Evolutionary conservation across 805 yeast genomes (phyloP).

Genomic region (Candida caryicola): DNA sequence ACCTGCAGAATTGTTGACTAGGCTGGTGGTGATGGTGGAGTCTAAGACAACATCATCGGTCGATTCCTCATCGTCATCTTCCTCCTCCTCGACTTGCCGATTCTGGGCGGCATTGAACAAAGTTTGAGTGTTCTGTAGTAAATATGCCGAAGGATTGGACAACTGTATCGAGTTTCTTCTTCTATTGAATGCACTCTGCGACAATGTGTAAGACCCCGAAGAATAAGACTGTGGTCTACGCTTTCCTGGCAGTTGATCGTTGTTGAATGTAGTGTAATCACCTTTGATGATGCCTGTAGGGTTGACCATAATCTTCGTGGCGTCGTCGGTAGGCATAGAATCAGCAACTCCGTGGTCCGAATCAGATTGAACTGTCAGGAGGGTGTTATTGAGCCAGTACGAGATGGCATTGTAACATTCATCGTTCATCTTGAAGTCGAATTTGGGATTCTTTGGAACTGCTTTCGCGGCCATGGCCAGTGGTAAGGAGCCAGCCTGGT

Average conservation of each 20-base stretch:
- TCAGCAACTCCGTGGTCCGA: constrained; percentile 4
- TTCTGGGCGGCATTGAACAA: neutral
- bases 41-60: constrained; percentile 1
- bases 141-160: constrained; percentile 1
- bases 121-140: neutral
- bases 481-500: constrained; percentile 2
- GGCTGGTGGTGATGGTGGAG: neutral
- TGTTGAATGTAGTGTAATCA: constrained; percentile 1
- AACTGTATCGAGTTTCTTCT: constrained; percentile 7
- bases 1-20: constrained; percentile 5
- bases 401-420: constrained; percentile 40
- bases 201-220: neutral
- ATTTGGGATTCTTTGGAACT: constrained; percentile 8
- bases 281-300: constrained; percentile 31
- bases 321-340: constrained; percentile 1
- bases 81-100: constrained; percentile 4
- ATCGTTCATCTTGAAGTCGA: constrained; percentile 30
- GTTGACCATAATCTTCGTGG: constrained; percentile 14
- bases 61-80: constrained; percentile 1
- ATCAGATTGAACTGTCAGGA: constrained; percentile 14
- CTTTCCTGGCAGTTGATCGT: neutral
- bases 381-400: constrained; percentile 30
- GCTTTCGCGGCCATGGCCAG: neutral
- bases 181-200: constrained; percentile 2
- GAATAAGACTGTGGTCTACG: constrained; percentile 4